Conservation (phyloP, 202 grass and related monocot species). For the Schoenoplectus triqueter region DNA sequence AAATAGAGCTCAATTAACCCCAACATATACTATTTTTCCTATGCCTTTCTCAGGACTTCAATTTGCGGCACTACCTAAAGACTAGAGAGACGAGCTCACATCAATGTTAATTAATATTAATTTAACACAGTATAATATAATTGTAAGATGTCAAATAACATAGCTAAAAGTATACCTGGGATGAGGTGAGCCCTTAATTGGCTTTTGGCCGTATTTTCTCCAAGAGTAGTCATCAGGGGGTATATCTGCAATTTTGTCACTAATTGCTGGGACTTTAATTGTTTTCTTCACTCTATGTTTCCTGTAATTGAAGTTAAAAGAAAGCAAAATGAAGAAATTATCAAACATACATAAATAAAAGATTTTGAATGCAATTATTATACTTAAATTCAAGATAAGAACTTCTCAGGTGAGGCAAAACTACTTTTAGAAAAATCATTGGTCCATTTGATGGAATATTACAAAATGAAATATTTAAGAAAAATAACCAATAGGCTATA, state of each 20-base stretch:
- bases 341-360: neutral
- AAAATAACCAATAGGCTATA: neutral
- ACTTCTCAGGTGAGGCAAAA: neutral
- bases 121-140: too few relatives aligned
- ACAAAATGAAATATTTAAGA: neutral
- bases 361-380: neutral
- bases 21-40: too few relatives aligned
- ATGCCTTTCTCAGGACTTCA: too few relatives aligned
- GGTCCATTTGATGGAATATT: neutral
- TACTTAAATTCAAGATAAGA: neutral
- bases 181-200: slow-evolving; percentile 94
- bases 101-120: too few relatives aligned
- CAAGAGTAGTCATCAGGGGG: slow-evolving; percentile 76
- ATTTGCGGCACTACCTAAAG: too few relatives aligned
- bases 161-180: slow-evolving; percentile 55
- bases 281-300: slow-evolving; percentile 89
- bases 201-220: slow-evolving; percentile 98
- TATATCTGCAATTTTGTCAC: slow-evolving; percentile 84
- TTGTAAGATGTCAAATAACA: neutral
- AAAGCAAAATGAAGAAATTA: slow-evolving; percentile 15
- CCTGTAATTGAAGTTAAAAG: slow-evolving; percentile 44
- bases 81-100: too few relatives aligned
- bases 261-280: slow-evolving; percentile 75
- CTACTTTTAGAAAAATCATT: neutral
- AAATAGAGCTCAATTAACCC: too few relatives aligned